Evolutionary conservation across 208 protist genomes (phyloP), one percentile per base, ranked within the genome.

Genomic region (Leishmania lainsoni): DNA sequence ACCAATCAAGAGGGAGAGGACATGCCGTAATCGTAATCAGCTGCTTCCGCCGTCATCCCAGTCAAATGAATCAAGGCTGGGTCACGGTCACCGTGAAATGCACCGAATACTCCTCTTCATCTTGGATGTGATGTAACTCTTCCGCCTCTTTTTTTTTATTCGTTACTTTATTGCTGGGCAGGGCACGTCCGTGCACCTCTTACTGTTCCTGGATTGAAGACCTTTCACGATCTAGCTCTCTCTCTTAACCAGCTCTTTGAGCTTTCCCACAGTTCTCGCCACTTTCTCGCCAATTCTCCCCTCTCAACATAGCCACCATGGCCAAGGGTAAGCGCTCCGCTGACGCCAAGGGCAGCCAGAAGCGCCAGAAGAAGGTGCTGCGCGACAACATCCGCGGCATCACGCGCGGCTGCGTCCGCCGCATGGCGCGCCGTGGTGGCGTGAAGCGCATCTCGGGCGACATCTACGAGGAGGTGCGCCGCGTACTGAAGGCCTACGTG

Each of bases 361-460:
- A 95, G 88, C 90, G 91, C 83, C 91, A 94, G 85, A 95, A 95
- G 86, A 95, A 96, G 88, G 89, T 94, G 74, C 85, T 96, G 58
- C 91, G 94, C 86, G 94, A 97, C 84, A 94, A 93, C 87, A 94
- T 97, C 72, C 89, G 86, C 79, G 92, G 91, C 86, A 95, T 96
- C 86, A 96, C 91, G 49, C 91, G 91, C 76, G 93, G 92, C 79
- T 92, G 93, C 63, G 96, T 98, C 79, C 91, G 94, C 88, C 92
- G 96, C 88, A 87, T 98, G 66, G 96, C 96, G 70, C 92, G 96
- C 87, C 89, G 96, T 87, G 96, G 96, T 81, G 96, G 96, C 84
- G 94, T 98, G 81, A 97, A 97, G 87, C 92, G 96, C 84, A 98
- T 98, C 89, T 91, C 86, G 56, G 84, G 83, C 70, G 87, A 90